Evolutionary conservation across 2,329 filamentous ascomycete species (phyloP).

Genomic region (Talaromyces piceae): DNA sequence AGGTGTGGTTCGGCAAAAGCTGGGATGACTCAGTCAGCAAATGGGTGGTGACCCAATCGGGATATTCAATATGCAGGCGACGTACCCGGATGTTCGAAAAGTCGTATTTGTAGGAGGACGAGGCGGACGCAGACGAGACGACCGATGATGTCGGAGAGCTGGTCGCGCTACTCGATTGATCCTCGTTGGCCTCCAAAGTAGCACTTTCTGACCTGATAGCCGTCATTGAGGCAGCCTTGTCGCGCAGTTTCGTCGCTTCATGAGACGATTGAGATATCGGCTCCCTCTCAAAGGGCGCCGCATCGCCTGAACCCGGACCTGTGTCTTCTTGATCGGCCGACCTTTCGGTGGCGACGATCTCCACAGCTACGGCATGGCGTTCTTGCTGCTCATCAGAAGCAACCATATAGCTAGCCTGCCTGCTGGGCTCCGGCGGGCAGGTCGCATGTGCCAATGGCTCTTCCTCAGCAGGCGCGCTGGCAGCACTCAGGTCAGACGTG

Average conservation of each 20-base stretch:
- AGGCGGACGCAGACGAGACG: slow-evolving; percentile 25
- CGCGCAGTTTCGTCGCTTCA: slow-evolving; percentile 20
- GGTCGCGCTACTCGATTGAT: slow-evolving; percentile 22
- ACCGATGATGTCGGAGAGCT: slow-evolving; percentile 20
- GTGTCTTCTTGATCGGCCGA: neutral
- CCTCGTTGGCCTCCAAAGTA: slow-evolving; percentile 32
- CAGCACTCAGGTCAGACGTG: slow-evolving; percentile 32
- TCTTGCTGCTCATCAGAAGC: slow-evolving; percentile 19
- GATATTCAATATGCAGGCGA: neutral
- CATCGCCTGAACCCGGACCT: slow-evolving; percentile 17
- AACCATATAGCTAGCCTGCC: slow-evolving; percentile 26
- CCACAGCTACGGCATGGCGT: slow-evolving; percentile 20
- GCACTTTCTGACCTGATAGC: slow-evolving; percentile 28
- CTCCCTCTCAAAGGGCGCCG: slow-evolving; percentile 1
- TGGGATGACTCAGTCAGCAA: slow-evolving; percentile 26
- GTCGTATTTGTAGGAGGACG: slow-evolving; percentile 47
- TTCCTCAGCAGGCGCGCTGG: slow-evolving; percentile 37
- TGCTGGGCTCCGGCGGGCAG: slow-evolving; percentile 43
- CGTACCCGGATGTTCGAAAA: slow-evolving; percentile 51
- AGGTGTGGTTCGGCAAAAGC: slow-evolving; percentile 71
- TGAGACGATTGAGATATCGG: slow-evolving; percentile 14
- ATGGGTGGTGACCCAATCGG: neutral
- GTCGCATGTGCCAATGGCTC: slow-evolving; percentile 37
- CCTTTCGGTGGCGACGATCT: slow-evolving; percentile 18
- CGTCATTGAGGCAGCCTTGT: slow-evolving; percentile 24